Conservation (phyloP, 495 filamentous ascomycete genomes). For the Aspergillus indologenus region DNA sequence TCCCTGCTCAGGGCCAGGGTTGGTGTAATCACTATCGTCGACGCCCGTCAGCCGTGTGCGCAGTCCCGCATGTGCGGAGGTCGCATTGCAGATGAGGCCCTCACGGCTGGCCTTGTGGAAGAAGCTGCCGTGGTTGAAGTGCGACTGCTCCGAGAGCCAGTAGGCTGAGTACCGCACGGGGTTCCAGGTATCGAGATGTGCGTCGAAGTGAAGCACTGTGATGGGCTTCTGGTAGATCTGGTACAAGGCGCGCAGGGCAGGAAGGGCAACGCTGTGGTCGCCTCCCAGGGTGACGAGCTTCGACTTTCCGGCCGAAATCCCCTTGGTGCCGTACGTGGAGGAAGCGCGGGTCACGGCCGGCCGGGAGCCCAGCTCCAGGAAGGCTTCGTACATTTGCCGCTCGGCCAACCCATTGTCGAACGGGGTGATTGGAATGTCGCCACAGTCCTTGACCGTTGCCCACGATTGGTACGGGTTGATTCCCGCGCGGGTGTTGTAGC, state of each 20-base stretch:
- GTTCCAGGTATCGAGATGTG: constrained; percentile 80
- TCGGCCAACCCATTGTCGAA: constrained; percentile 75
- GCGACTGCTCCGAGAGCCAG: constrained; percentile 65
- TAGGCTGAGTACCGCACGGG: constrained; percentile 72
- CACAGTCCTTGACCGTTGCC: constrained; percentile 75
- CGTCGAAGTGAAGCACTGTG: constrained; percentile 82
- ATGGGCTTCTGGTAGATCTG: constrained; percentile 68
- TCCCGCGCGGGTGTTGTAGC: constrained; percentile 72
- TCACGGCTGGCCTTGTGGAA: constrained; percentile 80
- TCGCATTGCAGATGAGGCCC: constrained; percentile 64
- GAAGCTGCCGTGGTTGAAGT: constrained; percentile 83
- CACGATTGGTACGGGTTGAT: constrained; percentile 76
- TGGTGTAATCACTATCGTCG: constrained; percentile 62
- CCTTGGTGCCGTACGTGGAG: constrained; percentile 35
- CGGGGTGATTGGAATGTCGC: constrained; percentile 77
- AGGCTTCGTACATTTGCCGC: constrained; percentile 74
- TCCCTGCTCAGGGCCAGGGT: constrained; percentile 54
- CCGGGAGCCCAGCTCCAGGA: constrained; percentile 59
- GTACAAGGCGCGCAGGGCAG: constrained; percentile 69
- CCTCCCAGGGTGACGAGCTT: constrained; percentile 78
- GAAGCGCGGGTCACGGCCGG: constrained; percentile 33
- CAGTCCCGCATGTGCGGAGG: constrained; percentile 74
- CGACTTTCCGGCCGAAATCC: constrained; percentile 49
- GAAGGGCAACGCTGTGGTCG: constrained; percentile 75
- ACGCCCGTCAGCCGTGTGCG: constrained; percentile 67